These are phyloP conservation scores for Gynostemma pentaphyllum DNA, from an alignment of 306 rosid genomes.

Conservation along the genomic window DNA sequence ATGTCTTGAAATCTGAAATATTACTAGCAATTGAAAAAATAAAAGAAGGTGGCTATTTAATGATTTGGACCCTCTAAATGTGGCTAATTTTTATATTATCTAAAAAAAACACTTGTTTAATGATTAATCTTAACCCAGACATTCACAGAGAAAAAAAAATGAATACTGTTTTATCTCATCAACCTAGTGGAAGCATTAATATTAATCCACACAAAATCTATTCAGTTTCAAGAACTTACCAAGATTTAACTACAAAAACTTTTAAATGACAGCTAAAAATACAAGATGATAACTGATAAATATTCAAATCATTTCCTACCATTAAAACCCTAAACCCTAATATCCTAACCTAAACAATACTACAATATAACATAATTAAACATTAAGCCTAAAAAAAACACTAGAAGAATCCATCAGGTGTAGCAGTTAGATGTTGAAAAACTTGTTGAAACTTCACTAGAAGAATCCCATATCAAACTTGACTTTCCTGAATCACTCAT, in stretches of 20 bases:
- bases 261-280: not conserved
- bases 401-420: not conserved
- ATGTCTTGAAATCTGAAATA: too few relatives aligned
- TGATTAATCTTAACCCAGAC: too few relatives aligned
- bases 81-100: too few relatives aligned
- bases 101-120: too few relatives aligned
- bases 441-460: constrained; percentile 7
- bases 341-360: too few relatives aligned
- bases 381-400: not conserved
- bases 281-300: too few relatives aligned
- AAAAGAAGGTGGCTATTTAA: too few relatives aligned
- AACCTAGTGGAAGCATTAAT: not conserved
- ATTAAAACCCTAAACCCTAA: not conserved
- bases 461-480: constrained; percentile 7
- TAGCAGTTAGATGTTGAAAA: constrained; percentile 7
- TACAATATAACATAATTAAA: too few relatives aligned
- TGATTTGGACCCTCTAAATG: too few relatives aligned
- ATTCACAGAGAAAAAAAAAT: not conserved
- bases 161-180: not conserved
- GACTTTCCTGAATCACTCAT: constrained; percentile 1
- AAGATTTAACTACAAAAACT: not conserved
- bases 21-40: too few relatives aligned
- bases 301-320: not conserved
- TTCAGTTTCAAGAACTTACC: not conserved
- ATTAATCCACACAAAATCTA: not conserved